Base-by-base conservation (phyloP, 2,329 filamentous ascomycete species). In the Lanzia echinophila region DNA sequence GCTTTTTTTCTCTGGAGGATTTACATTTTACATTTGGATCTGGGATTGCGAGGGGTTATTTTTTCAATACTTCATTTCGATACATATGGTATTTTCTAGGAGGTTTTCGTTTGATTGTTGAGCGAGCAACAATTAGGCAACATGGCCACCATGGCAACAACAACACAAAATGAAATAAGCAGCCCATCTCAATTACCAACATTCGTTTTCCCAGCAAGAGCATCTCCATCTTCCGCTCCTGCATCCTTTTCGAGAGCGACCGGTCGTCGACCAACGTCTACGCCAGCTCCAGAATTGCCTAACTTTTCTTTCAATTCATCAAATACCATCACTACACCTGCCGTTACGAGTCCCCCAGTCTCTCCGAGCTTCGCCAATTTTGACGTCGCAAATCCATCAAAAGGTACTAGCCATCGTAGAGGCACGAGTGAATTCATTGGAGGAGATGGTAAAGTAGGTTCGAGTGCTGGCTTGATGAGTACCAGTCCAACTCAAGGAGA, bases 351-450 rank as follows among this genome's bases (percentile, higher is more conserved):
- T 65, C 20, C 65, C 15, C 79, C 79, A n/a, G 78, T 81, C 12
- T 70, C 72, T 15, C 79, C 79, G 39, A 41, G 45, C 24, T 44
- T 47, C 34, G 48, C 54, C 8, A 53, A 46, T 38, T 52, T 53
- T 7, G 45, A 48, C 36, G 7, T 39, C 4, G 55, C 47, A 38
- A 51, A 53, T 19, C 68, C 73, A 6, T 77, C 83, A 17, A 74
- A 81, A 56, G 73, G 79, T 22, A 72, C 73, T 32, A 83, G 84
- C 20, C 87, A 90, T 66, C 79, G 85, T 63, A 81, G 91, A 64
- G 87, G 87, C 51, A 87, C 84, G 28, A 96, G 90, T 67, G 90
- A 96, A 68, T 90, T 95, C 64, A 87, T 95, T 45, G 89, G 89
- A 36, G 88, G 87, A 7, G 86, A 86, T 62, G 73, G 71, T 17